phyloP scores from a whole-genome alignment of 441 rosid genomes.

The Biscutella laevigata region DNA sequence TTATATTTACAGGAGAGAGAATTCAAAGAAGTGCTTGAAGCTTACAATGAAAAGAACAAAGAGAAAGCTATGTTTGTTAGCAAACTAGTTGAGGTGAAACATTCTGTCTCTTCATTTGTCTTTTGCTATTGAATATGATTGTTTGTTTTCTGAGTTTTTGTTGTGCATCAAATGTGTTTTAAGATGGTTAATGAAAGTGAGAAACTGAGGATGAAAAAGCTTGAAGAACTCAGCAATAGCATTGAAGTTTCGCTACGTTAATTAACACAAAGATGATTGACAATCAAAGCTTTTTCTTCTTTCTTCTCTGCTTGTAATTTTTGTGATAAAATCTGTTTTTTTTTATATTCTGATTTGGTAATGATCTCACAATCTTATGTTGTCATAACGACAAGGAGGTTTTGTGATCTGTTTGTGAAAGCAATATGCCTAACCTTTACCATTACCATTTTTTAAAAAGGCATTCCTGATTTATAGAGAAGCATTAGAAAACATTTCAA shows the following conservation, averaged over 20 bases:
- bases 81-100: constrained; percentile 74
- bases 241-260: constrained; percentile 34
- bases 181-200: constrained; percentile 85
- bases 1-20: constrained; percentile 58
- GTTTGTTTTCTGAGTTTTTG: constrained; percentile 9
- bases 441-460: too few relatives aligned
- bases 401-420: too few relatives aligned
- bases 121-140: neutral
- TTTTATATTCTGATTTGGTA: too few relatives aligned
- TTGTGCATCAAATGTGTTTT: neutral
- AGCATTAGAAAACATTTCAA: too few relatives aligned
- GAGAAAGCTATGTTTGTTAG: constrained; percentile 67
- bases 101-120: neutral
- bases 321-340: too few relatives aligned
- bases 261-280: constrained; percentile 17
- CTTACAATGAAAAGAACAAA: constrained; percentile 77
- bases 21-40: constrained; percentile 79
- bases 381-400: too few relatives aligned
- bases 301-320: too few relatives aligned
- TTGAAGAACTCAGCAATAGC: constrained; percentile 77
- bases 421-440: too few relatives aligned
- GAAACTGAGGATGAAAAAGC: constrained; percentile 69
- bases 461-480: too few relatives aligned
- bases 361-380: too few relatives aligned
- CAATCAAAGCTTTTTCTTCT: constrained; percentile 4